Base-by-base conservation (phyloP, 768 basidiomycete species). In the Leucogyrophana mollusca region DNA sequence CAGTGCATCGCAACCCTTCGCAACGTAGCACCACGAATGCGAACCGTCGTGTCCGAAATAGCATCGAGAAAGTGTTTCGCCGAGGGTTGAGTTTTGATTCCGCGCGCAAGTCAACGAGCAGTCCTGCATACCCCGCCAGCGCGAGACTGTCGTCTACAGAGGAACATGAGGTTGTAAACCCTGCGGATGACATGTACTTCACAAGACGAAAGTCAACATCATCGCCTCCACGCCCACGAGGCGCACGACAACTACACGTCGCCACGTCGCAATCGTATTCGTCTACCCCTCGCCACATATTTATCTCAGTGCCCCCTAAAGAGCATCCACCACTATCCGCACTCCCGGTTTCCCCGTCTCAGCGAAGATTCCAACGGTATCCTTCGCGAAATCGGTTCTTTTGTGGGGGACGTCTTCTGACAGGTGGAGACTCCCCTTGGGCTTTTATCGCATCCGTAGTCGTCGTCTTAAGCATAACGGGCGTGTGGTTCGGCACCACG, bases 401-500 rank as follows among this genome's bases (percentile, higher is more conserved):
- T 60, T 70, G 87, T 45, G 53, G 72, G 1, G 94, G 94, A 0
- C 78, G 72, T 46, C 49, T 93, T 9, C 65, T 98, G 54, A 90
- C 87, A 0, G 93, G 94, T 6, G 91, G 91, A 1, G 95, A 97
- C 67, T 79, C 81, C 16, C 85, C 87, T 0, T 83, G 81, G 72
- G 91, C 94, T 4, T 90, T 98, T 54, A 56, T 90, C 2, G 77
- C 73, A 0, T 79, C 79, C 6, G 68, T 94, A 40, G 59, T 64
- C 1, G 44, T 95, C 17, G 69, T 86, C 21, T 59, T 93, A 20
- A 74, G 74, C 2, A 74, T 97, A 37, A 71, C 88, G 2, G 90
- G 83, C 0, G 66, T 87, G 8, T 99, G 91, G 90, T 82, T 96
- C 52, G 88, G 82, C 9, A 91, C 91, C 20, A 94, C 92, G 1